Evolutionary conservation across 73 alveolate genomes (phyloP).

Genomic region (Tetrahymena malaccensis): DNA sequence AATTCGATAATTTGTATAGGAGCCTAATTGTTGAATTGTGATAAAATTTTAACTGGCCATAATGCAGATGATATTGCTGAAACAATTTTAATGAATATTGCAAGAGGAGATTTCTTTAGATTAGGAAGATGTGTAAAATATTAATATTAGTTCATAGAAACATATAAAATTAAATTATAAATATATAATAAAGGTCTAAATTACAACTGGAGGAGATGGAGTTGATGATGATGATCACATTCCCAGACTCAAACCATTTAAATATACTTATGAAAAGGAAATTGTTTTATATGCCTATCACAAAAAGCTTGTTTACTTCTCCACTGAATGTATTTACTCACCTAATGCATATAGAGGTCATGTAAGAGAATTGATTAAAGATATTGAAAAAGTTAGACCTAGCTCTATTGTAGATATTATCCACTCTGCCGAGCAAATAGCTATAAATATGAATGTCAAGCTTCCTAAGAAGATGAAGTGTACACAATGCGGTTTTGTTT

Average conservation of each 20-base stretch:
- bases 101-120: slow-evolving; percentile 95
- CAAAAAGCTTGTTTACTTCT: slow-evolving; percentile 88
- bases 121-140: slow-evolving; percentile 61
- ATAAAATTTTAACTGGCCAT: slow-evolving; percentile 94
- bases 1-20: background rate
- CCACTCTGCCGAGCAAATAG: slow-evolving; percentile 84
- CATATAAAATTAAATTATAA: background rate
- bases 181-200: background rate
- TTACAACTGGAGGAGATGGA: slow-evolving; percentile 61
- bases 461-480: slow-evolving; percentile 69
- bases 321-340: slow-evolving; percentile 94
- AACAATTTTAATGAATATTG: slow-evolving; percentile 90
- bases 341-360: slow-evolving; percentile 97
- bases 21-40: slow-evolving; percentile 75
- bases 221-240: slow-evolving; percentile 80
- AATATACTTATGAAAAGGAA: slow-evolving; percentile 95
- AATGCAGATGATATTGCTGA: slow-evolving; percentile 99
- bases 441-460: slow-evolving; percentile 48
- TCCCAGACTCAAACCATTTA: slow-evolving; percentile 93
- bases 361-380: slow-evolving; percentile 86
- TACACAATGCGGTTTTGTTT: slow-evolving; percentile 73
- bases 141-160: background rate
- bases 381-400: slow-evolving; percentile 69
- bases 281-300: slow-evolving; percentile 96
- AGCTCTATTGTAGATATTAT: slow-evolving; percentile 81